These are phyloP conservation scores for Phytophthora palmivora DNA, from an alignment of 352 stramenopile species.

Conservation along the genomic window DNA sequence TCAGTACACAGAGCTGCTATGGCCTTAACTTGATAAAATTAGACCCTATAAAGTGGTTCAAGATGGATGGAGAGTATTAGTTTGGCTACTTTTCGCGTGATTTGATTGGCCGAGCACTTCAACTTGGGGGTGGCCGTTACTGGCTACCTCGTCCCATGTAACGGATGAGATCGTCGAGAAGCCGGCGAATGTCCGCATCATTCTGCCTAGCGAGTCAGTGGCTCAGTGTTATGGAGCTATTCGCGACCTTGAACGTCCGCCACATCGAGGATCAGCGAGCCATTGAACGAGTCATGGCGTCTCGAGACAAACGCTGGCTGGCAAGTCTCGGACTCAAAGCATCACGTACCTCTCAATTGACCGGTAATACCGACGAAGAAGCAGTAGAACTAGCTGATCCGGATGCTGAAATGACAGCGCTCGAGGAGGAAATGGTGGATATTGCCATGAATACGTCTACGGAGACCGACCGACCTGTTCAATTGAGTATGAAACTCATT, in stretches of 20 bases:
- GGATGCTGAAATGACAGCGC: slow-evolving; percentile 62
- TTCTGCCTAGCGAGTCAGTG: slow-evolving; percentile 13
- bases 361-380: slow-evolving; percentile 1
- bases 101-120: slow-evolving; percentile 33
- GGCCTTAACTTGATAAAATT: too few species aligned
- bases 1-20: too few species aligned
- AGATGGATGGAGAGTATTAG: too few species aligned
- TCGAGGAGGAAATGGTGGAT: slow-evolving; percentile 56
- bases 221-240: slow-evolving; percentile 45
- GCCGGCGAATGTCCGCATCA: slow-evolving; percentile 14
- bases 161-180: slow-evolving; percentile 34
- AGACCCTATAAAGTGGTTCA: too few species aligned
- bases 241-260: slow-evolving; percentile 42
- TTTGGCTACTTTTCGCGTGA: neutral
- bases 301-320: slow-evolving; percentile 43
- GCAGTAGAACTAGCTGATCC: slow-evolving; percentile 49
- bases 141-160: slow-evolving; percentile 33
- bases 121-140: slow-evolving; percentile 34
- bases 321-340: slow-evolving; percentile 33
- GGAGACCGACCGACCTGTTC: slow-evolving; percentile 44
- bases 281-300: slow-evolving; percentile 40
- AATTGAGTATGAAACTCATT: slow-evolving; percentile 77
- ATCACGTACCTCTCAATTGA: slow-evolving; percentile 8
- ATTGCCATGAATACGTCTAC: slow-evolving; percentile 40
- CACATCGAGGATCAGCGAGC: slow-evolving; percentile 37